A percentile compares a stretch with the other conserved stretches of the same genome.
These are phyloP conservation scores for Ramalina intermedia DNA, from an alignment of 495 filamentous ascomycete species.

Conservation along the genomic window DNA sequence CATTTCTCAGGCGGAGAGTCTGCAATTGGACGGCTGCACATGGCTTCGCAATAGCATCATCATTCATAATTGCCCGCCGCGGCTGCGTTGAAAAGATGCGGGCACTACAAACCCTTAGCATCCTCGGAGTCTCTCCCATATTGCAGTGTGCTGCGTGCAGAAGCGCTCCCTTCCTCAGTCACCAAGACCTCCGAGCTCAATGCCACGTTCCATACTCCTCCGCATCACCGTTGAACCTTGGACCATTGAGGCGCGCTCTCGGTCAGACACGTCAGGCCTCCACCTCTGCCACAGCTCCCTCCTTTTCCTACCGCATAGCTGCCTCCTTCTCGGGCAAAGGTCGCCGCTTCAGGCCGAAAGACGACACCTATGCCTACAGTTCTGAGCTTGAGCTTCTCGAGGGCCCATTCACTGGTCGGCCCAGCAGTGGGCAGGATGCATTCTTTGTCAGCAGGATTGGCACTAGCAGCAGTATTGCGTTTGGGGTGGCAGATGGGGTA, in stretches of 20 bases:
- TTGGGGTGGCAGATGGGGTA: slow-evolving; percentile 88
- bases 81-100: slow-evolving; percentile 5
- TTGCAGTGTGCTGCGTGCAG: slow-evolving; percentile 8
- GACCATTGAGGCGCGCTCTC: not conserved
- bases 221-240: not conserved
- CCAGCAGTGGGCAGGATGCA: slow-evolving; percentile 81
- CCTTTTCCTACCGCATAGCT: slow-evolving; percentile 34
- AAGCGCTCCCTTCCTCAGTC: slow-evolving; percentile 3
- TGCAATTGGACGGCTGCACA: not conserved
- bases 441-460: slow-evolving; percentile 78
- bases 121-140: slow-evolving; percentile 5
- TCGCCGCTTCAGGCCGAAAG: slow-evolving; percentile 51
- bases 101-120: slow-evolving; percentile 4
- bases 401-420: slow-evolving; percentile 23
- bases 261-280: not conserved
- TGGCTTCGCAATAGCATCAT: not conserved
- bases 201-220: not conserved
- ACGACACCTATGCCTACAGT: slow-evolving; percentile 64
- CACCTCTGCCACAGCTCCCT: slow-evolving; percentile 14
- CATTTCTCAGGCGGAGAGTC: too few species aligned
- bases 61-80: not conserved
- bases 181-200: slow-evolving; percentile 5
- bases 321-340: slow-evolving; percentile 64
- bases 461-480: slow-evolving; percentile 43
- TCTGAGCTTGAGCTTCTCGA: slow-evolving; percentile 28